Evolutionary conservation across 305 asterid species (phyloP).

Genomic region (Solanum hybrid): DNA sequence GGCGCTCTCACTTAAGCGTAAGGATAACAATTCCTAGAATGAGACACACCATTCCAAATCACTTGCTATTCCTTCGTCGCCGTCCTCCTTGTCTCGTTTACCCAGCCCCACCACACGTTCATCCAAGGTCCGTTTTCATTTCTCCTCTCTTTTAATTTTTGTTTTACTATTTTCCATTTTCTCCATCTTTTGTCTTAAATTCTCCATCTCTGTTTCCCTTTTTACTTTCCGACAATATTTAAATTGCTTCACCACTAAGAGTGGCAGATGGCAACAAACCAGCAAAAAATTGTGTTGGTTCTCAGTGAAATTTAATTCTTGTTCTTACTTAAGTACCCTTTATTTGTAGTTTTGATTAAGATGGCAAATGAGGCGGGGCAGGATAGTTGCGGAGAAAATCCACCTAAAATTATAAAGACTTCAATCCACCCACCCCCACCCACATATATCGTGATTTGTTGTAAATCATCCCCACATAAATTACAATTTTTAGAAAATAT

Average conservation of each 20-base stretch:
- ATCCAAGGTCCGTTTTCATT: too few relatives aligned
- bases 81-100: not conserved
- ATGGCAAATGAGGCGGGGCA: not conserved
- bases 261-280: not conserved
- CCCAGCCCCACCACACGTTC: too few relatives aligned
- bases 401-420: not conserved
- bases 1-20: too few relatives aligned
- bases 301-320: not conserved
- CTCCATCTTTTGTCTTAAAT: rapidly evolving
- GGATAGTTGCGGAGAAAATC: too few relatives aligned
- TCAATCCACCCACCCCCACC: not conserved
- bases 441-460: not conserved
- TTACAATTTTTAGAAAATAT: too few relatives aligned
- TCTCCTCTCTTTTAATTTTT: too few relatives aligned
- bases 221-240: too few relatives aligned
- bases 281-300: too few relatives aligned
- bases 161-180: too few relatives aligned
- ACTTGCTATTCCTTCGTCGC: not conserved
- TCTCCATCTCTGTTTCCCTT: not conserved
- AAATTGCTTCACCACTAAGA: not conserved
- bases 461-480: not conserved
- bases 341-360: not conserved
- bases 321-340: not conserved
- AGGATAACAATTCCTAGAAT: too few relatives aligned
- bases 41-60: not conserved